Evolutionary conservation across 1,284 basidiomycete genomes (phyloP).

Genomic region (Phellinidium pouzarii): DNA sequence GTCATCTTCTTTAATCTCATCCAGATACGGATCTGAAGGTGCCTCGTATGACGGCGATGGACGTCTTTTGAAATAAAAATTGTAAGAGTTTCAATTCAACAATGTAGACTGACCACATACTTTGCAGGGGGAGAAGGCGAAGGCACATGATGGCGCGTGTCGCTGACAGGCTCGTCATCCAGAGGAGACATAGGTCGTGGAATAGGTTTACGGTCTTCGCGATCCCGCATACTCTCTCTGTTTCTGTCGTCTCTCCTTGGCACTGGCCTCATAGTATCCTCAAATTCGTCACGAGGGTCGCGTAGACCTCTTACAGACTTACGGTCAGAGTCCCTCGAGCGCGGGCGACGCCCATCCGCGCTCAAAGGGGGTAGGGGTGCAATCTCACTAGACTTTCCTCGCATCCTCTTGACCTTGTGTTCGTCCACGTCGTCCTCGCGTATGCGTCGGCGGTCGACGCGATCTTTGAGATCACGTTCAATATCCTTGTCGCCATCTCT

Average conservation of each 20-base stretch:
- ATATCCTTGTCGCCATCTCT: slow-evolving; percentile 36
- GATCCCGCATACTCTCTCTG: slow-evolving; percentile 28
- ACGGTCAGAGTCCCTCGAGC: slow-evolving; percentile 46
- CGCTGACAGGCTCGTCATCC: slow-evolving; percentile 18
- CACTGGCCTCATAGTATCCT: slow-evolving; percentile 37
- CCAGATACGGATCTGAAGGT: slow-evolving; percentile 57
- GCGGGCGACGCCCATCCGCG: slow-evolving; percentile 50
- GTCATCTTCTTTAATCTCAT: slow-evolving; percentile 79
- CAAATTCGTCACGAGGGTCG: slow-evolving; percentile 54
- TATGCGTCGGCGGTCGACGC: slow-evolving; percentile 50
- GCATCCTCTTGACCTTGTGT: slow-evolving; percentile 52
- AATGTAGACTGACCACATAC: slow-evolving; percentile 19
- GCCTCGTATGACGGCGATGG: slow-evolving; percentile 69
- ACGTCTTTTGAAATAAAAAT: slow-evolving; percentile 36
- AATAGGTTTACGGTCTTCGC: slow-evolving; percentile 25
- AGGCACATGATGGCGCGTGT: slow-evolving; percentile 2
- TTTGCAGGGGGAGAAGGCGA: slow-evolving; percentile 21
- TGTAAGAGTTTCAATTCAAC: slow-evolving; percentile 4
- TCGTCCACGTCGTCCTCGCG: slow-evolving; percentile 52
- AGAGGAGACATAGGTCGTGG: slow-evolving; percentile 25
- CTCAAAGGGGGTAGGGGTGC: slow-evolving; percentile 36
- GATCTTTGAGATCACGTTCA: slow-evolving; percentile 48
- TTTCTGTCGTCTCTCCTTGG: slow-evolving; percentile 29
- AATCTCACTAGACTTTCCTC: slow-evolving; percentile 41
- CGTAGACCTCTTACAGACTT: slow-evolving; percentile 33